A percentile compares a stretch with the other conserved stretches of the same genome.
Conservation (phyloP, 2,329 filamentous ascomycete species). For the Penicillium sp. region DNA sequence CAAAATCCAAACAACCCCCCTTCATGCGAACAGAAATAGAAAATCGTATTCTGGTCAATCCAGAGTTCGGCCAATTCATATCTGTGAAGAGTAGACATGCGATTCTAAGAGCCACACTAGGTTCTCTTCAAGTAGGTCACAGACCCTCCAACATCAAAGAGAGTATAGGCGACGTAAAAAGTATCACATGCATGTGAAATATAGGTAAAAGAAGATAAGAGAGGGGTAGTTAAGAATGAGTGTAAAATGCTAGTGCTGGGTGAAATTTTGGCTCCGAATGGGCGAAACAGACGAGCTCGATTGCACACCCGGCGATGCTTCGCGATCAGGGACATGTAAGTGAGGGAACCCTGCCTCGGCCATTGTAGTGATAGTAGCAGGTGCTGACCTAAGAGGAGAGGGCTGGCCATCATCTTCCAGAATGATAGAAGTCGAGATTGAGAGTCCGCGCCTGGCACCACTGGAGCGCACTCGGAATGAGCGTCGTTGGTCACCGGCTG, state of each 20-base stretch:
- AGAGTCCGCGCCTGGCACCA: conserved; percentile 32
- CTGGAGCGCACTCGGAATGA: conserved; percentile 36
- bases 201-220: conserved; percentile 16
- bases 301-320: conserved; percentile 31
- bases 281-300: conserved; percentile 19
- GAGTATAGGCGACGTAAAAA: not conserved
- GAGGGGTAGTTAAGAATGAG: conserved; percentile 9
- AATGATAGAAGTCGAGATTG: conserved; percentile 32
- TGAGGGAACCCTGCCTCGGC: conserved; percentile 27
- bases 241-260: conserved; percentile 12
- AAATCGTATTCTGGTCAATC: conserved; percentile 6
- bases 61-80: conserved; percentile 12
- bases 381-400: conserved; percentile 33
- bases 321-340: conserved; percentile 14
- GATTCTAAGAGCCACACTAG: conserved; percentile 1
- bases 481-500: conserved; percentile 26
- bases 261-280: conserved; percentile 11
- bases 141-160: conserved; percentile 6
- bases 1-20: conserved; percentile 14
- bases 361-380: conserved; percentile 29
- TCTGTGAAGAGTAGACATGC: conserved; percentile 13
- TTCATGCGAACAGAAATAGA: conserved; percentile 18
- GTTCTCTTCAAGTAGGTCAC: not conserved
- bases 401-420: conserved; percentile 27
- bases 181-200: conserved; percentile 15